Conservation (phyloP, 306 rosid genomes). For the Begonia loranthoides region DNA sequence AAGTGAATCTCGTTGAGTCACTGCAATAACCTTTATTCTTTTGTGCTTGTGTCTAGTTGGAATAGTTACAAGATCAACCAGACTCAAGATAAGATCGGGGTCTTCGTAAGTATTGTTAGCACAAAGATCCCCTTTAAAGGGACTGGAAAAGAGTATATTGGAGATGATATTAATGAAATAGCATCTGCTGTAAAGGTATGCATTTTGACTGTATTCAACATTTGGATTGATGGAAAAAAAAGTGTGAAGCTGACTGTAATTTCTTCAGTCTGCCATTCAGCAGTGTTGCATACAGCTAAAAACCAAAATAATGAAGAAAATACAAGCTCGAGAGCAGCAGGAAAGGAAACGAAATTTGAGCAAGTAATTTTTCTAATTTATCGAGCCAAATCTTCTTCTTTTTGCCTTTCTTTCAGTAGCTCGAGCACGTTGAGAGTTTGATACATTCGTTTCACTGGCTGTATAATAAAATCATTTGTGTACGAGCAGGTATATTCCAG, state of each 20-base stretch:
- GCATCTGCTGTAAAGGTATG: constrained; percentile 90
- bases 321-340: constrained; percentile 95
- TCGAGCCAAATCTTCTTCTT: neutral
- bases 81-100: constrained; percentile 86
- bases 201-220: constrained; percentile 8
- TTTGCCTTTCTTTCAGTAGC: neutral
- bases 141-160: constrained; percentile 96
- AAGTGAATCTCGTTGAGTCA: too few relatives aligned
- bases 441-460: neutral
- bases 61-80: constrained; percentile 88
- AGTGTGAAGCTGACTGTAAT: too few relatives aligned
- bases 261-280: constrained; percentile 75
- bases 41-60: constrained; percentile 37
- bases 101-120: constrained; percentile 88
- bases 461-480: constrained; percentile 4
- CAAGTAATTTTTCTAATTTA: constrained; percentile 27
- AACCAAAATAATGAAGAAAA: constrained; percentile 79
- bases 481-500: constrained; percentile 63
- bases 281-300: constrained; percentile 92
- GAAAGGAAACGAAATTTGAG: constrained; percentile 90
- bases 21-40: too few relatives aligned
- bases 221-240: too few relatives aligned
- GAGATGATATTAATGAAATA: constrained; percentile 90
- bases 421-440: too few relatives aligned
- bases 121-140: constrained; percentile 97